Evolutionary conservation across 805 yeast species (phyloP).

Genomic region (Zygotorulaspora chibaensis): DNA sequence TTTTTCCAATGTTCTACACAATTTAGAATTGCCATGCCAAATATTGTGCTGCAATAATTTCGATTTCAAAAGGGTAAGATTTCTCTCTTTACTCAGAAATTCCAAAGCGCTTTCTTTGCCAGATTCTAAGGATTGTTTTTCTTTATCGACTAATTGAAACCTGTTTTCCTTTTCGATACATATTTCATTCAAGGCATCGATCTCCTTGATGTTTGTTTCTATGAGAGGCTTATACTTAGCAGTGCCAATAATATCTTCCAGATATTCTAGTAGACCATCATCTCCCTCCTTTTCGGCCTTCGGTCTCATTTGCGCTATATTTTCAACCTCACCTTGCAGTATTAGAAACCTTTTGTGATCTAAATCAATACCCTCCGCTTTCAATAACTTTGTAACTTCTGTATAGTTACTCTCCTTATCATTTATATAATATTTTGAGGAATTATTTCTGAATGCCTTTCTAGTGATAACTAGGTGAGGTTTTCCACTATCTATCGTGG

Average conservation of each 20-base stretch:
- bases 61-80: constrained; percentile 49
- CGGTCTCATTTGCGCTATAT: constrained; percentile 97
- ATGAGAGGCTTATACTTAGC: constrained; percentile 73
- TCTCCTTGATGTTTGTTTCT: constrained; percentile 53
- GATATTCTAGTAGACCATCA: constrained; percentile 88
- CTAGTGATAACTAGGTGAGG: constrained; percentile 67
- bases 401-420: constrained; percentile 65
- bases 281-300: constrained; percentile 90
- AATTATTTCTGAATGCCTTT: constrained; percentile 69
- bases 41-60: constrained; percentile 52
- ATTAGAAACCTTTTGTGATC: constrained; percentile 93
- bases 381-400: constrained; percentile 70
- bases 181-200: constrained; percentile 73
- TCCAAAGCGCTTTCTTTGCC: constrained; percentile 66
- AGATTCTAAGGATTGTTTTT: constrained; percentile 57
- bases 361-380: constrained; percentile 82
- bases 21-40: constrained; percentile 37
- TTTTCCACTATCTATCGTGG: constrained; percentile 48
- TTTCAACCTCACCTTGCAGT: constrained; percentile 96
- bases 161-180: constrained; percentile 79
- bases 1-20: constrained; percentile 39
- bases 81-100: constrained; percentile 62
- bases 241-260: constrained; percentile 97
- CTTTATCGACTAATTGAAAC: constrained; percentile 73
- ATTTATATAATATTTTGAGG: constrained; percentile 75